These are phyloP conservation scores for Phytophthora cajani DNA, from an alignment of 352 stramenopile genomes.

Conservation along the genomic window DNA sequence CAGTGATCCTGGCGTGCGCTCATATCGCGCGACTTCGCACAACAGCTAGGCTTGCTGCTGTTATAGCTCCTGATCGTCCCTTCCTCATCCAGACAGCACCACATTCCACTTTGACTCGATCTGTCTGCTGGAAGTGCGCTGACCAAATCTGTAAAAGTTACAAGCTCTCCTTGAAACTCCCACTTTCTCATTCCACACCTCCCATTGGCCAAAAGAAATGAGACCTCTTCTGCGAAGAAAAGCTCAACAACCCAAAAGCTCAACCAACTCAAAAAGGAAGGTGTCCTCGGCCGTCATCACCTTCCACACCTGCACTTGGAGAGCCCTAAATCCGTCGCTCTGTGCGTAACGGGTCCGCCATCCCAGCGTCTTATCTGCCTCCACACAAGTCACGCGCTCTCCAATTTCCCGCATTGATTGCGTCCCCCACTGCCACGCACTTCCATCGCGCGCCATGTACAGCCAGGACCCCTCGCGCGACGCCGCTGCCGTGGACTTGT, in stretches of 20 bases:
- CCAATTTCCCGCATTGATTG: background rate
- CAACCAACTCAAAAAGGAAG: background rate
- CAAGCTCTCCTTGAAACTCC: background rate
- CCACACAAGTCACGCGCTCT: background rate
- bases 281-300: background rate
- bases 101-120: no score
- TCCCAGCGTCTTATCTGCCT: constrained; percentile 9
- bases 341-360: constrained; percentile 1
- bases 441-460: constrained; percentile 40
- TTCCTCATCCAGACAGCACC: no score
- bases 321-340: background rate
- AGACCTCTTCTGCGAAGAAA: constrained; percentile 3
- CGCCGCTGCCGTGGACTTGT: constrained; percentile 63
- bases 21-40: background rate
- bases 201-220: constrained; percentile 3
- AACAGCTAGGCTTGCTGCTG: background rate
- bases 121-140: no score
- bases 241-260: background rate
- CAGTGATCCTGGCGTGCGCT: background rate
- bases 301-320: background rate
- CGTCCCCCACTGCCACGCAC: background rate
- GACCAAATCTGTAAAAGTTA: background rate
- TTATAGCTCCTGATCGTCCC: no score
- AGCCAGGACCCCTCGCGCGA: constrained; percentile 39
- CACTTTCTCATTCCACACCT: background rate